A percentile compares a stretch with the other conserved stretches of the same genome.
Conservation (phyloP, 176 grass and related monocot species). For the Oryza glaberrima region DNA sequence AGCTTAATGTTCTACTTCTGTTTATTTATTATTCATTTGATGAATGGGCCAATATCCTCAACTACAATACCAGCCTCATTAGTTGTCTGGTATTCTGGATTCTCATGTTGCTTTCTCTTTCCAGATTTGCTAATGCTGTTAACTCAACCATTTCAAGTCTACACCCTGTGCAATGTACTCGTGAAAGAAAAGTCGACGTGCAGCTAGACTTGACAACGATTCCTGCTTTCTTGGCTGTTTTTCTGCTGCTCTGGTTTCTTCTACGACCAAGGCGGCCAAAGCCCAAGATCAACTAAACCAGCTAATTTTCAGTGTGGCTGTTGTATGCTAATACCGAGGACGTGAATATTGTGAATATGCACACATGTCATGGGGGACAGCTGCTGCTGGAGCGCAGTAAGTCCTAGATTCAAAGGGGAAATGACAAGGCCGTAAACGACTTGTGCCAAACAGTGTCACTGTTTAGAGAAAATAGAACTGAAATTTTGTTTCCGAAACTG, state of each 20-base stretch:
- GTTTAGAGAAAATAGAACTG: not conserved
- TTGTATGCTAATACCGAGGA: not conserved
- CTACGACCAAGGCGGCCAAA: slow-evolving; percentile 82
- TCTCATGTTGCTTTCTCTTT: not conserved
- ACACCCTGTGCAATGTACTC: slow-evolving; percentile 80
- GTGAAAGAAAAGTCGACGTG: slow-evolving; percentile 78
- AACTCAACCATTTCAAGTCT: slow-evolving; percentile 77
- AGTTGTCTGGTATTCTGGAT: slow-evolving; percentile 9
- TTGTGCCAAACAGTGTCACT: not conserved
- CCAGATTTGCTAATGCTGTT: slow-evolving; percentile 77
- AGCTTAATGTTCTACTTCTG: not conserved
- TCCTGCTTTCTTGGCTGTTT: slow-evolving; percentile 77
- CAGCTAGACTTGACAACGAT: slow-evolving; percentile 86
- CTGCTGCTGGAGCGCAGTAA: slow-evolving; percentile 11
- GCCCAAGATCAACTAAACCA: slow-evolving; percentile 89
- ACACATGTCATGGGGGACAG: slow-evolving; percentile 12
- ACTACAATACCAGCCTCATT: not conserved
- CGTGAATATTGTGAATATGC: slow-evolving; percentile 29
- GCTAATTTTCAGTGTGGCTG: not conserved
- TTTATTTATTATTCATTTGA: not conserved
- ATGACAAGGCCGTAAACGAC: not conserved
- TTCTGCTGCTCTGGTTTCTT: slow-evolving; percentile 91
- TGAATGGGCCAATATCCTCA: not conserved
- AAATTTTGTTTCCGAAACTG: not conserved
- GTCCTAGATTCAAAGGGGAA: slow-evolving; percentile 8